Base-by-base conservation (phyloP, 1,284 basidiomycete species). In the Ganoderma sinense region DNA sequence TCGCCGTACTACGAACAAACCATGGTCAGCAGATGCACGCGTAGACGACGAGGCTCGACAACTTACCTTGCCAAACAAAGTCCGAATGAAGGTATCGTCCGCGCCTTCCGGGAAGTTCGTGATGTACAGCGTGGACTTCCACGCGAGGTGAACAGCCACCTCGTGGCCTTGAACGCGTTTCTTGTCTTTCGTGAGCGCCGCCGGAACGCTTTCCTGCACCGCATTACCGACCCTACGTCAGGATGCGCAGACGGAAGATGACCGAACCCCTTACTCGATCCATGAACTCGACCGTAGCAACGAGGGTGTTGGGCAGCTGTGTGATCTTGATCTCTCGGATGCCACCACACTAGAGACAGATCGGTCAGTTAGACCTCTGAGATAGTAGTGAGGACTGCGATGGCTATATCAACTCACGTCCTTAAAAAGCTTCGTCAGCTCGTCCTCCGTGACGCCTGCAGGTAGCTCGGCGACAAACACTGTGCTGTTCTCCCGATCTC, bases 401-500 rank as follows among this genome's bases (percentile, higher is more conserved):
- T 26, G 45, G 48, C 26, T 66, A 72, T 31, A 55, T 26, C 23
- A 13, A 85, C 94, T 69, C 71, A 96, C 96, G 73, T 97, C 96
- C 79, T 91, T 92, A 83, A 99, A 98, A 11, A 98, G 84, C 0
- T 82, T 78, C 18, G 79, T 83, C n/a, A 99, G 78, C 18, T 94
- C 93, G 1, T 87, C 86, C 64, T 95, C 90, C 0, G 85, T 84
- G 6, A 87, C 85, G 45, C 85, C 84, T 1, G 80, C 59, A 0
- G 91, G 89, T 10, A 98, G 82, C 39, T 93, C 89, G 0, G 91
- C 88, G 7, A 98, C 93, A 64, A 99, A 93, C 1, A 99, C 92
- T 0, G 97, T 98, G 48, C 91, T 91, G 76, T 99, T 95, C 83
- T 99, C 98, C 63, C 98, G 95, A 82, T 99, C 98, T 70, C 97